Evolutionary conservation across 495 filamentous ascomycete genomes (phyloP).

Genomic region (Venustampulla echinocandica): DNA sequence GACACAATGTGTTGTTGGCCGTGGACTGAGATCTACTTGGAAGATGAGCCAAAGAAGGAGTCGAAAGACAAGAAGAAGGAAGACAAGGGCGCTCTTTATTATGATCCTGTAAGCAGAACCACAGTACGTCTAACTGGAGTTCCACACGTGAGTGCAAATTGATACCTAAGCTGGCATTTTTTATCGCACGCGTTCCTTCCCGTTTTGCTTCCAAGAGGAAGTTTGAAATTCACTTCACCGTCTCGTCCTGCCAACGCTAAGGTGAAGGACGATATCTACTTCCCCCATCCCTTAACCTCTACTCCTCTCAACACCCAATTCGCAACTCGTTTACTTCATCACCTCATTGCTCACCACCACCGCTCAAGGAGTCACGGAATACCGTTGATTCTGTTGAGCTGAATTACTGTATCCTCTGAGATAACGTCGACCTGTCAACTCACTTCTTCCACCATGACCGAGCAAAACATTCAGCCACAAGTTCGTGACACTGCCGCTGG

Average conservation of each 20-base stretch:
- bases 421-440: neutral
- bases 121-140: conserved; percentile 13
- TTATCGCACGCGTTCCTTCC: conserved; percentile 6
- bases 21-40: conserved; percentile 33
- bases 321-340: too few species aligned
- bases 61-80: conserved; percentile 7
- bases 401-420: neutral
- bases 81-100: conserved; percentile 5
- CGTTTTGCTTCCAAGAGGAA: conserved; percentile 1
- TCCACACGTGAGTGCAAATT: conserved; percentile 2
- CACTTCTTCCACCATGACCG: neutral
- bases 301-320: neutral
- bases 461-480: conserved; percentile 37
- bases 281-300: neutral
- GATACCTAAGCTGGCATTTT: neutral
- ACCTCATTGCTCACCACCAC: too few species aligned
- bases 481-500: conserved; percentile 37
- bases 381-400: too few species aligned
- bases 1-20: conserved; percentile 36
- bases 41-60: conserved; percentile 24
- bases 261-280: neutral
- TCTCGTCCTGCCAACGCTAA: neutral
- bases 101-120: conserved; percentile 9
- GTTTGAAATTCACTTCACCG: neutral
- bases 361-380: too few species aligned